These are phyloP conservation scores for Brettanomyces naardenensis DNA, from an alignment of 805 yeast genomes.

Conservation along the genomic window DNA sequence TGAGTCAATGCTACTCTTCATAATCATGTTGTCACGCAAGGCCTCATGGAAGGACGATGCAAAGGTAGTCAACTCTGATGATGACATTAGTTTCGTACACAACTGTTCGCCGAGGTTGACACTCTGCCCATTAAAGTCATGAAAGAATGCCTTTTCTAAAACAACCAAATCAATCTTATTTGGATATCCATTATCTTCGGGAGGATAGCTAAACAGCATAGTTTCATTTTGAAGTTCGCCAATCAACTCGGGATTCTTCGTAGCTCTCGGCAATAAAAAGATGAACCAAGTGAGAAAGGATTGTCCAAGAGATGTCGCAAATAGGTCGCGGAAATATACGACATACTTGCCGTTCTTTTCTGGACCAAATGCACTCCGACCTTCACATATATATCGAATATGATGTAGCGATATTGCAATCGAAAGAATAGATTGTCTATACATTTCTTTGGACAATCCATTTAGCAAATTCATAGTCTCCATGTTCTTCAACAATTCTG, in stretches of 20 bases:
- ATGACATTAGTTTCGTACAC: neutral
- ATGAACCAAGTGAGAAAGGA: neutral
- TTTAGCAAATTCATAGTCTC: too few relatives aligned
- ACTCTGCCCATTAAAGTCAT: too few relatives aligned
- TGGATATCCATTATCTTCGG: neutral
- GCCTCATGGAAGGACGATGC: neutral
- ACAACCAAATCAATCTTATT: too few relatives aligned
- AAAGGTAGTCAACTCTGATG: neutral
- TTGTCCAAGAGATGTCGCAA: neutral
- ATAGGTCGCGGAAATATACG: constrained; percentile 1
- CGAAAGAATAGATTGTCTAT: neutral
- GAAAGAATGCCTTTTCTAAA: neutral
- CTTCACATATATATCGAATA: neutral
- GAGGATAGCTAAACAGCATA: neutral
- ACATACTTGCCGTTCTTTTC: constrained; percentile 1
- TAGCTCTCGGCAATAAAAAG: neutral
- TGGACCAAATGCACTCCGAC: neutral
- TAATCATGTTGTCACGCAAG: neutral
- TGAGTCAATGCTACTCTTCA: neutral
- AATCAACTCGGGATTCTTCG: neutral
- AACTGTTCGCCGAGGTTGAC: neutral
- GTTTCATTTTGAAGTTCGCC: neutral
- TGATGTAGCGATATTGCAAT: neutral
- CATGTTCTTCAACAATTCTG: too few relatives aligned
- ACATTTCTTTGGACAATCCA: neutral